Conservation (phyloP, 192 early-diverging fungal species). For the Hyaloraphidium curvatum region DNA sequence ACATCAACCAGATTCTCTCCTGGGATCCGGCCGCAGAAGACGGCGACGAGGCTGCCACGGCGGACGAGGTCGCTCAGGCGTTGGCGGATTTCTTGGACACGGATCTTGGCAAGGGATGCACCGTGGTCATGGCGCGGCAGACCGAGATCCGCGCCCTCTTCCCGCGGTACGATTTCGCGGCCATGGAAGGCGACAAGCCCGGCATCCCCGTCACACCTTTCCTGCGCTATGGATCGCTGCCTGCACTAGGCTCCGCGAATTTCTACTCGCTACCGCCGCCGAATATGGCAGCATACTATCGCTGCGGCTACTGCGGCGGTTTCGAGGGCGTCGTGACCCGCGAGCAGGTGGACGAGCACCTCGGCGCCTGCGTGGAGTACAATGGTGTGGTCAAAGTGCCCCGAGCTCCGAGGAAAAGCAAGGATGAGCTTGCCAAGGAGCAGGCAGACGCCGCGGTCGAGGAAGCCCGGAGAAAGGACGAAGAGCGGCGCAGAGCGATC, state of each 20-base stretch:
- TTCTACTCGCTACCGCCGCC: not conserved
- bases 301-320: not conserved
- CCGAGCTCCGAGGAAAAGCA: not conserved
- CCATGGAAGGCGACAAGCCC: not conserved
- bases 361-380: not conserved
- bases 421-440: not conserved
- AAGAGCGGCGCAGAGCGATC: not conserved
- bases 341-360: not conserved
- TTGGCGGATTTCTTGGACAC: conserved; percentile 19
- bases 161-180: not conserved
- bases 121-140: not conserved
- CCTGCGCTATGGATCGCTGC: not conserved
- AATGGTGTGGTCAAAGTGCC: not conserved
- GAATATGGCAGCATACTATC: not conserved
- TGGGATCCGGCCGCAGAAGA: conserved; percentile 2
- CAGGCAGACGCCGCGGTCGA: not conserved
- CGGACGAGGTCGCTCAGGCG: conserved; percentile 5
- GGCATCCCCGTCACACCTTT: not conserved
- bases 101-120: conserved; percentile 11
- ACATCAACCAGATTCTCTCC: conserved; percentile 14
- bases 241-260: not conserved
- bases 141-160: not conserved
- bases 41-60: conserved; percentile 6
- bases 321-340: not conserved
- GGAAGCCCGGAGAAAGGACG: not conserved